phyloP scores from a whole-genome alignment of 768 basidiomycete species.

The Pholiota microspora region DNA sequence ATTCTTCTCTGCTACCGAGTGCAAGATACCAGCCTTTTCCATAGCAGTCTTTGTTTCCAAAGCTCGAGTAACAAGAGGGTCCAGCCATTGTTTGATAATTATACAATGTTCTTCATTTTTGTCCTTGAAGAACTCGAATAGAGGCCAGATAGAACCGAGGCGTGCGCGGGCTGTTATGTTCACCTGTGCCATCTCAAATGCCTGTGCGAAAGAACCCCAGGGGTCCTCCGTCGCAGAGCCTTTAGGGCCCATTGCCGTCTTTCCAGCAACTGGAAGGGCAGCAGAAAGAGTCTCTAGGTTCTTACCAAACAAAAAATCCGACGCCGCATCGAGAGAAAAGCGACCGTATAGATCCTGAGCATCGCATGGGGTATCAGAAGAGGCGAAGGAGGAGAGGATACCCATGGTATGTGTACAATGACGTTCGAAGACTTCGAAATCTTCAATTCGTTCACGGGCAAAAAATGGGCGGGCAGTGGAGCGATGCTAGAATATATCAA shows the following conservation, averaged over 20 bases:
- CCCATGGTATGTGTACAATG: constrained; percentile 47
- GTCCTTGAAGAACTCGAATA: constrained; percentile 59
- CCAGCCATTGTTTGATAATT: constrained; percentile 57
- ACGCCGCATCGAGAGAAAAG: constrained; percentile 69
- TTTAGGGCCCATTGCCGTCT: constrained; percentile 48
- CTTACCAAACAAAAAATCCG: constrained; percentile 70
- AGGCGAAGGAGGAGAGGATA: constrained; percentile 41
- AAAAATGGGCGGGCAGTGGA: constrained; percentile 71
- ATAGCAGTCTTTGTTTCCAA: constrained; percentile 42
- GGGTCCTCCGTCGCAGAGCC: constrained; percentile 58
- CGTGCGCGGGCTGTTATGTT: constrained; percentile 47
- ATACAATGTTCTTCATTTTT: constrained; percentile 44
- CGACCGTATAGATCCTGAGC: constrained; percentile 67
- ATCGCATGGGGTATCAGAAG: constrained; percentile 46
- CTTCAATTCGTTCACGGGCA: constrained; percentile 65
- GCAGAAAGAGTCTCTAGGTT: constrained; percentile 60
- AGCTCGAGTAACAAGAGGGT: constrained; percentile 59
- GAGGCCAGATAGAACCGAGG: constrained; percentile 57
- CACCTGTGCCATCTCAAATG: constrained; percentile 58
- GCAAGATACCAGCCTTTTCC: constrained; percentile 35
- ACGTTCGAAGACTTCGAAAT: constrained; percentile 66
- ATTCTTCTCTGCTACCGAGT: constrained; percentile 48
- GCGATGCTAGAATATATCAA: constrained; percentile 48
- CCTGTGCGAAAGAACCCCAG: constrained; percentile 60
- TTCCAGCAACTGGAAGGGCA: constrained; percentile 47